Evolutionary conservation across 495 filamentous ascomycete genomes (phyloP).

Genomic region (Cudoniella acicularis): DNA sequence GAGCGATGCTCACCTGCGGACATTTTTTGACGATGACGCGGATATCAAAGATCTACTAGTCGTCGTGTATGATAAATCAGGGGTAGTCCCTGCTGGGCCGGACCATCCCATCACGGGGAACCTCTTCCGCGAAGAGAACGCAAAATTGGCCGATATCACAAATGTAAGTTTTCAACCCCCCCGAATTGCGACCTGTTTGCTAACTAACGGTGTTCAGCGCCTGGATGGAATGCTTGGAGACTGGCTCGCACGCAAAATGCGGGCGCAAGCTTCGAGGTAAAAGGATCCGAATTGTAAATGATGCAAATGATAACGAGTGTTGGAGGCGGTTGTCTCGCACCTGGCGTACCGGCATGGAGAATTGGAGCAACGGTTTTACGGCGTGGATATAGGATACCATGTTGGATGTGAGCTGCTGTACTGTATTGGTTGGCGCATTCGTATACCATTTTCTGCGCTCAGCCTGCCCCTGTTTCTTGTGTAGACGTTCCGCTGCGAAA

Average conservation of each 20-base stretch:
- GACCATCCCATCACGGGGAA: conserved; percentile 81
- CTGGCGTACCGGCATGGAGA: neutral
- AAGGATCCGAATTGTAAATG: conserved; percentile 17
- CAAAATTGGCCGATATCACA: conserved; percentile 75
- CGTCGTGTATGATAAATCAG: conserved; percentile 86
- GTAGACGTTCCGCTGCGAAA: no score
- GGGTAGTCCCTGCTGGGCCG: conserved; percentile 66
- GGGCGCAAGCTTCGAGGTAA: conserved; percentile 34
- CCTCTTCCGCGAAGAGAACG: conserved; percentile 81
- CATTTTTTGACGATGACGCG: conserved; percentile 88
- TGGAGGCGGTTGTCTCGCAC: neutral
- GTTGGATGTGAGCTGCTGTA: neutral
- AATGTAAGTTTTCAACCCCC: conserved; percentile 44
- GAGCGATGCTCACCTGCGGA: conserved; percentile 79
- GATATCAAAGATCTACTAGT: conserved; percentile 88
- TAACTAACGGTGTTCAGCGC: conserved; percentile 40
- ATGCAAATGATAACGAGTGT: conserved; percentile 20
- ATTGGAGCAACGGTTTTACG: neutral
- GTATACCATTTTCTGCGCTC: neutral
- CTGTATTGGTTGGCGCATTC: neutral
- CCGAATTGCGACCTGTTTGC: neutral
- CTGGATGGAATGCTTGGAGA: conserved; percentile 83
- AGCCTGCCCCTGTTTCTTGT: neutral
- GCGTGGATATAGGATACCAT: neutral
- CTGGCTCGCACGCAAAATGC: conserved; percentile 68